Evolutionary conservation across 2,329 filamentous ascomycete genomes (phyloP).

Genomic region (Penicillium concentricum): DNA sequence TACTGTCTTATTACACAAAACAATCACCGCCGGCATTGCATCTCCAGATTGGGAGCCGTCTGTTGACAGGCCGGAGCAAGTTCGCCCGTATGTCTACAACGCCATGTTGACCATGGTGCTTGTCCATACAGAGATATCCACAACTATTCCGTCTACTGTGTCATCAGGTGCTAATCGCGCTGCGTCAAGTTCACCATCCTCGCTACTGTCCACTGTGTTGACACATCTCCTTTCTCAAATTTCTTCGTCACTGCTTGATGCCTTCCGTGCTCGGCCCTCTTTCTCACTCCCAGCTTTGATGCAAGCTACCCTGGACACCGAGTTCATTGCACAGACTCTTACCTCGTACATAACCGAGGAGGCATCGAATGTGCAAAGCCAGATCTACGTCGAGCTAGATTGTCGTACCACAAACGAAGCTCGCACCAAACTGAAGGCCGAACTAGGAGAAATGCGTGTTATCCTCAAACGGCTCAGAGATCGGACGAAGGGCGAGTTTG

Average conservation of each 20-base stretch:
- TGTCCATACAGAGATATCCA: slow-evolving; percentile 85
- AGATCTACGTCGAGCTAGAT: slow-evolving; percentile 91
- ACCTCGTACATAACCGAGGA: slow-evolving; percentile 83
- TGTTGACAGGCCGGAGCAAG: slow-evolving; percentile 63
- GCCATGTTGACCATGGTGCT: slow-evolving; percentile 81
- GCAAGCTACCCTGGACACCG: slow-evolving; percentile 95
- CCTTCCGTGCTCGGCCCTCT: slow-evolving; percentile 65
- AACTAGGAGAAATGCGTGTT: slow-evolving; percentile 84
- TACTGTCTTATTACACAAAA: slow-evolving; percentile 64
- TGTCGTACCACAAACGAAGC: slow-evolving; percentile 85
- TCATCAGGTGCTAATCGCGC: slow-evolving; percentile 72
- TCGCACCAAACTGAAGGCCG: slow-evolving; percentile 73
- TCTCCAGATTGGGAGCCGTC: slow-evolving; percentile 69
- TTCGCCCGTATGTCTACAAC: slow-evolving; percentile 86
- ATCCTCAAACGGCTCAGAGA: slow-evolving; percentile 82
- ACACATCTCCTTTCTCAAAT: slow-evolving; percentile 83
- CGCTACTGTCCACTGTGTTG: slow-evolving; percentile 76
- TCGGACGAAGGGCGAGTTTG: slow-evolving; percentile 79
- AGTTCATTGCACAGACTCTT: slow-evolving; percentile 93
- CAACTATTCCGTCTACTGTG: slow-evolving; percentile 67
- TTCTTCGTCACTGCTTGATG: slow-evolving; percentile 74
- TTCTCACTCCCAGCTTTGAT: slow-evolving; percentile 83
- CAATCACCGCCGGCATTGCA: slow-evolving; percentile 71
- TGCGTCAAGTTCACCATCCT: slow-evolving; percentile 61
- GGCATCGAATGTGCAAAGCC: slow-evolving; percentile 76